phyloP scores from a whole-genome alignment of 805 yeast genomes.

The Ogataea nonfermentans region DNA sequence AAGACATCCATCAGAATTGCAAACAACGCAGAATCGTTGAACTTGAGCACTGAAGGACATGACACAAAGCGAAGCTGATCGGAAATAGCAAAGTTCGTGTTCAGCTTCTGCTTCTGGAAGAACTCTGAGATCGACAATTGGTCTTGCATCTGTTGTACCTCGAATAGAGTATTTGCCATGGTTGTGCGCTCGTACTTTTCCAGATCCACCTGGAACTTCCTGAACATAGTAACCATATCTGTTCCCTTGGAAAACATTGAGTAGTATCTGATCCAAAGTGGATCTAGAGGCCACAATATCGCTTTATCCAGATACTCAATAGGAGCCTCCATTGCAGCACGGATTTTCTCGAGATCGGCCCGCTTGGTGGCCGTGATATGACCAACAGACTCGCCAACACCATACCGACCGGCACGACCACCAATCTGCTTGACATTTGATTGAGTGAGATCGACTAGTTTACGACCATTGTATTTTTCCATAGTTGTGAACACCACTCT shows the following conservation, averaged over 20 bases:
- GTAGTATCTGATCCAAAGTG: slow-evolving; percentile 64
- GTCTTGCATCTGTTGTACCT: slow-evolving; percentile 30
- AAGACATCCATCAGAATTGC: slow-evolving; percentile 39
- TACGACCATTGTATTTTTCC: slow-evolving; percentile 68
- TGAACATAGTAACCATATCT: slow-evolving; percentile 45
- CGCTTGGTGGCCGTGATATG: slow-evolving; percentile 53
- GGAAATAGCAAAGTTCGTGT: slow-evolving; percentile 26
- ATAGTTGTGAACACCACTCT: slow-evolving; percentile 72
- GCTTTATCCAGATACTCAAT: slow-evolving; percentile 57
- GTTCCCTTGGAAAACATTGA: slow-evolving; percentile 56
- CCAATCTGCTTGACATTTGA: slow-evolving; percentile 89
- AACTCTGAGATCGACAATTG: slow-evolving; percentile 26
- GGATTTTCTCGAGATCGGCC: slow-evolving; percentile 45
- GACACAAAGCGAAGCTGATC: slow-evolving; percentile 39
- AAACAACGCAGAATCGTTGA: slow-evolving; percentile 21
- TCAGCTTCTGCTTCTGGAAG: slow-evolving; percentile 24
- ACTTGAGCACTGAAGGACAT: slow-evolving; percentile 30
- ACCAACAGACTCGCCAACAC: slow-evolving; percentile 38
- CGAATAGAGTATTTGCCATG: slow-evolving; percentile 21
- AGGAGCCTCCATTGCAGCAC: slow-evolving; percentile 47
- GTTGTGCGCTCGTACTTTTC: slow-evolving; percentile 21
- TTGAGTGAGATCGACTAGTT: slow-evolving; percentile 44
- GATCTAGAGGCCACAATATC: slow-evolving; percentile 76
- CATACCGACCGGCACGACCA: slow-evolving; percentile 90
- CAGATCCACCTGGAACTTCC: slow-evolving; percentile 45